Percentiles rank a stretch among this genome's conserved stretches.
Conservation (phyloP, 1,284 basidiomycete genomes). For the Schizopora paradoxa region DNA sequence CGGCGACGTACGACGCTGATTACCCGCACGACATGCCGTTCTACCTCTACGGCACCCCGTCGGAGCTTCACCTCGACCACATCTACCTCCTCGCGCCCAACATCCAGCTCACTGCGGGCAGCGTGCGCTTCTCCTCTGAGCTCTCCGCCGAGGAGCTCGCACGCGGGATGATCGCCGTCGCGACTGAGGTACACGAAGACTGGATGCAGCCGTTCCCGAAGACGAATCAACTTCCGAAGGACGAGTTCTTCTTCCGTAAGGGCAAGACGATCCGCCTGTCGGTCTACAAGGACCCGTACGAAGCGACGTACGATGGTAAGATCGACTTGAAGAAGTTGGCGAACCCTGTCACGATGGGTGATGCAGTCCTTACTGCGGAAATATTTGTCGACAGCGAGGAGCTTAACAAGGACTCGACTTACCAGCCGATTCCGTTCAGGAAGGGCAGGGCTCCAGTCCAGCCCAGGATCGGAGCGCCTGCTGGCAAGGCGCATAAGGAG, state of each 20-base stretch:
- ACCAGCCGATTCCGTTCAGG: no score
- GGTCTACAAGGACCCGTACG: constrained; percentile 3
- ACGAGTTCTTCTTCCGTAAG: constrained; percentile 17
- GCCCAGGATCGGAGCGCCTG: no score
- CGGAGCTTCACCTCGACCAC: constrained; percentile 36
- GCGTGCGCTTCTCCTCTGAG: constrained; percentile 17
- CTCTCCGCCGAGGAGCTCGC: constrained; percentile 20
- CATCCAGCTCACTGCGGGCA: constrained; percentile 31
- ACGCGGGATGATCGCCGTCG: constrained; percentile 23
- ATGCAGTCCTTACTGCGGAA: neutral
- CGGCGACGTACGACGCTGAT: constrained; percentile 23
- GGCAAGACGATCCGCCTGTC: neutral
- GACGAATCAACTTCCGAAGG: constrained; percentile 16
- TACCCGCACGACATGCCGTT: constrained; percentile 36
- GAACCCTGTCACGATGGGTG: constrained; percentile 3
- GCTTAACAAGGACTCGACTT: constrained; percentile 2
- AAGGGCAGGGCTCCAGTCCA: no score
- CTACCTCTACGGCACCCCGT: constrained; percentile 35
- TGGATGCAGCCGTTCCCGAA: constrained; percentile 30
- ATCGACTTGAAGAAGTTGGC: neutral
- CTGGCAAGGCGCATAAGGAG: no score
- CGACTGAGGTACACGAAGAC: constrained; percentile 23
- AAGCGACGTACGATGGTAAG: neutral
- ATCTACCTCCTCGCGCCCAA: constrained; percentile 35
- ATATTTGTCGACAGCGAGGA: constrained; percentile 8